Percentiles rank a stretch among this genome's conserved stretches.
Conservation (phyloP, 768 basidiomycete genomes). For the Obba rivulosa region DNA sequence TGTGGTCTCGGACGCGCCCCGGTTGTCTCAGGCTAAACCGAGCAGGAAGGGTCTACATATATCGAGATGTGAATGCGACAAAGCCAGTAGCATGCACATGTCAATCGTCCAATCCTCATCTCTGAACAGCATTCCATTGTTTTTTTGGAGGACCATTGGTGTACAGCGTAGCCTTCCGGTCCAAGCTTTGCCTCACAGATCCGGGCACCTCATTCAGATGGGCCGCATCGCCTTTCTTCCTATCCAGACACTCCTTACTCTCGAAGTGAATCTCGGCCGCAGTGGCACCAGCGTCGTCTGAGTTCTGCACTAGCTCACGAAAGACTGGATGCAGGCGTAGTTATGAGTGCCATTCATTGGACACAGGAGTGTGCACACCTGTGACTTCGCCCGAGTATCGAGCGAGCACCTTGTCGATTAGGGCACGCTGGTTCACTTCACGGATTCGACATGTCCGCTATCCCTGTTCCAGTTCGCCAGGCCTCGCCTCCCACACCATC, state of each 20-base stretch:
- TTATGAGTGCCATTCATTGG: background rate
- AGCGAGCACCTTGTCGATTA: conserved; percentile 95
- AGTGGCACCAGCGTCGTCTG: conserved; percentile 81
- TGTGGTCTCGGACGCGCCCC: too few species aligned
- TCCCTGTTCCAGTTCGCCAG: too few species aligned
- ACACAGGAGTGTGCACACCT: conserved; percentile 29
- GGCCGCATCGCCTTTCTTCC: conserved; percentile 11
- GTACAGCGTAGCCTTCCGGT: conserved; percentile 62
- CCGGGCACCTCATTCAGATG: too few species aligned
- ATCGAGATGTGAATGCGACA: too few species aligned
- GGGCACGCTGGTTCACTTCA: conserved; percentile 92
- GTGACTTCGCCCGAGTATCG: conserved; percentile 95
- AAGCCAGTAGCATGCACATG: too few species aligned
- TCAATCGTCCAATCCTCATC: conserved; percentile 92
- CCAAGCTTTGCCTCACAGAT: conserved; percentile 31
- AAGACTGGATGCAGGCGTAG: conserved; percentile 38
- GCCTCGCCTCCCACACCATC: too few species aligned
- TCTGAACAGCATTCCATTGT: conserved; percentile 80
- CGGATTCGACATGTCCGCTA: conserved; percentile 69
- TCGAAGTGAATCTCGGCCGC: conserved; percentile 78
- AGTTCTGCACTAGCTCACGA: conserved; percentile 91
- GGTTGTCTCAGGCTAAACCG: too few species aligned
- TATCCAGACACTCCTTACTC: conserved; percentile 45
- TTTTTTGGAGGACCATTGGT: conserved; percentile 83
- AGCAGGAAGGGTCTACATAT: too few species aligned